These are phyloP conservation scores for Mucor circinelloides DNA, from an alignment of 371 early-diverging fungal genomes.

Conservation along the genomic window DNA sequence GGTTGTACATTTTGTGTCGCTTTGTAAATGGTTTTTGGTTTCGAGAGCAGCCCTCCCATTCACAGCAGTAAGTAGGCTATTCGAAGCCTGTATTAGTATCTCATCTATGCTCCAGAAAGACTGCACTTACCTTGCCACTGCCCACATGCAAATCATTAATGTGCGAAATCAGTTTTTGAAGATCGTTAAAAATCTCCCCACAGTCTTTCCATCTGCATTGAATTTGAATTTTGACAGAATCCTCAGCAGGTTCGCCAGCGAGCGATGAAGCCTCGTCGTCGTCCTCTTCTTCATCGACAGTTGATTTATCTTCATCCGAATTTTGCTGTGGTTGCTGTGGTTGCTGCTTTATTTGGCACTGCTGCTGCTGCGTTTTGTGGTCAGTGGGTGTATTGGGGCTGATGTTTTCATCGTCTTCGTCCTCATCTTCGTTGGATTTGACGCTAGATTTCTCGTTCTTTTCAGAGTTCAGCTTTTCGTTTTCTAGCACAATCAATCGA, in stretches of 20 bases:
- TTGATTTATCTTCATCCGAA: conserved; percentile 8
- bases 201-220: conserved; percentile 26
- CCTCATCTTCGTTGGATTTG: conserved; percentile 5
- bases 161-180: conserved; percentile 22
- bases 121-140: conserved; percentile 20
- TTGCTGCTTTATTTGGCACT: background rate
- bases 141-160: conserved; percentile 24
- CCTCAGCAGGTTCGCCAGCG: background rate
- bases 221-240: background rate
- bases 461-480: conserved; percentile 21
- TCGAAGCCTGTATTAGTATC: background rate
- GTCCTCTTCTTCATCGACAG: conserved; percentile 30
- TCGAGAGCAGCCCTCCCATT: conserved; percentile 83
- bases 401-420: conserved; percentile 11
- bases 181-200: conserved; percentile 15
- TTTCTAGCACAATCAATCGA: conserved; percentile 18
- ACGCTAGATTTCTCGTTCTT: background rate
- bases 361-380: background rate
- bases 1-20: conserved; percentile 90
- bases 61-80: conserved; percentile 76
- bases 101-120: too few relatives aligned
- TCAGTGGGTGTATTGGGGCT: background rate
- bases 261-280: conserved; percentile 21
- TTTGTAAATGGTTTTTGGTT: conserved; percentile 81
- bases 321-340: background rate